Evolutionary conservation across 352 stramenopile species (phyloP), one percentile per base, ranked within the genome.

Genomic region (Pythium sukuiense): DNA sequence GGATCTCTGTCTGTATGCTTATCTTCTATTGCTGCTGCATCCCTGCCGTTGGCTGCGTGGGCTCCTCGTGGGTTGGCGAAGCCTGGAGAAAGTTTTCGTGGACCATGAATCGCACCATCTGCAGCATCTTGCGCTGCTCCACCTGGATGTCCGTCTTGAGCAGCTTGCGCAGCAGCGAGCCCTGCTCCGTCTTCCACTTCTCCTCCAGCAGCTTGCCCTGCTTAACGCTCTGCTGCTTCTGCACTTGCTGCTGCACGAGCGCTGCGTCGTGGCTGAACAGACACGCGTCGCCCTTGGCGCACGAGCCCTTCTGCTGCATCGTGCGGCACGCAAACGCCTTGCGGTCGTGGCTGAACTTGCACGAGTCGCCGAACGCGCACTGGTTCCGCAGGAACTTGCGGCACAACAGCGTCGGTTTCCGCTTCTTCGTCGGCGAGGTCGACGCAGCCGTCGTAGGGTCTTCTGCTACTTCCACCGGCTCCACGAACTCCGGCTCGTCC

Each of bases 101-200:
- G 4, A 92, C 80, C 35, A 93, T 59, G 67, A 71, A 85, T 43
- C 76, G 80, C 59, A 92, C 80, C 70, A 92, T 81, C 70, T 95
- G 81, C 55, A 95, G 76, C 71, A 93, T 87, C 56, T 89, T 82
- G 41, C 69, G 66, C 69, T 92, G 83, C 74, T 95, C 86, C 14
- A 74, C 57, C 58, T 73, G 62, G 26, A 95, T 79, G 65, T 95
- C 84, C 32, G 83, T 89, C 26, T 86, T 71, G 35, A 95, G 76
- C 55, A 95, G 59, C 63, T 91, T 90, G 43, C 85, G 81, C 59
- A 95, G 59, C 26, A 95, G 72, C 30, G 86, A 92, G 20, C 75
- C 78, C 20, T 88, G 73, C 54, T 91, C 83, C 2, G 69, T 76
- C 65, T 80, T 83, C 76, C 83, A 90, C 62, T 89, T 71, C 59